These are phyloP conservation scores for Aspergillus sp. DNA, from an alignment of 2,329 filamentous ascomycete genomes.

Conservation along the genomic window DNA sequence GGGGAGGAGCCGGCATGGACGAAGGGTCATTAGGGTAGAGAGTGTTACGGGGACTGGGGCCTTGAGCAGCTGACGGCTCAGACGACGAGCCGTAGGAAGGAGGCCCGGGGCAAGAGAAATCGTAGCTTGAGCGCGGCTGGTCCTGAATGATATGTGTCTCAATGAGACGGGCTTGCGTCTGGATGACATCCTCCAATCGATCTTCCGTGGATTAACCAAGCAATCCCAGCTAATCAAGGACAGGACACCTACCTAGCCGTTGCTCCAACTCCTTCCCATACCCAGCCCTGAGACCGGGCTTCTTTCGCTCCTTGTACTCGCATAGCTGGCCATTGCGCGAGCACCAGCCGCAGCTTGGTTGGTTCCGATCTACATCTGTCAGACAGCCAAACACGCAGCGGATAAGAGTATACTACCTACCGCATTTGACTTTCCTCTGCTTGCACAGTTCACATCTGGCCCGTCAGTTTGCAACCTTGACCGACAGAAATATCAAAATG, in stretches of 20 bases:
- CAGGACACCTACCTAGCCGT: conserved; percentile 41
- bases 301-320: conserved; percentile 62
- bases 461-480: conserved; percentile 13
- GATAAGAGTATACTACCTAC: conserved; percentile 19
- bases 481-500: no score
- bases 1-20: conserved; percentile 39
- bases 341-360: conserved; percentile 62
- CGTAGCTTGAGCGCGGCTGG: conserved; percentile 21
- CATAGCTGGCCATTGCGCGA: conserved; percentile 56
- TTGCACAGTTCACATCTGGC: conserved; percentile 36
- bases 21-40: conserved; percentile 55
- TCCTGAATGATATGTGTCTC: conserved; percentile 44
- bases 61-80: conserved; percentile 43
- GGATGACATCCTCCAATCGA: conserved; percentile 57
- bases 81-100: conserved; percentile 39
- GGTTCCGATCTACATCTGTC: conserved; percentile 36
- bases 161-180: conserved; percentile 57
- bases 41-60: conserved; percentile 48
- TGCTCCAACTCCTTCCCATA: conserved; percentile 67
- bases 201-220: conserved; percentile 32
- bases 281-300: conserved; percentile 55
- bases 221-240: neutral
- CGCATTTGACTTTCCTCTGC: conserved; percentile 39
- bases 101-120: conserved; percentile 16
- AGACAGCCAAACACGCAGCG: conserved; percentile 2